A percentile compares a stretch with the other conserved stretches of the same genome.
phyloP scores from a whole-genome alignment of 2,329 filamentous ascomycete species.

The Aspergillus transmontanensis region DNA sequence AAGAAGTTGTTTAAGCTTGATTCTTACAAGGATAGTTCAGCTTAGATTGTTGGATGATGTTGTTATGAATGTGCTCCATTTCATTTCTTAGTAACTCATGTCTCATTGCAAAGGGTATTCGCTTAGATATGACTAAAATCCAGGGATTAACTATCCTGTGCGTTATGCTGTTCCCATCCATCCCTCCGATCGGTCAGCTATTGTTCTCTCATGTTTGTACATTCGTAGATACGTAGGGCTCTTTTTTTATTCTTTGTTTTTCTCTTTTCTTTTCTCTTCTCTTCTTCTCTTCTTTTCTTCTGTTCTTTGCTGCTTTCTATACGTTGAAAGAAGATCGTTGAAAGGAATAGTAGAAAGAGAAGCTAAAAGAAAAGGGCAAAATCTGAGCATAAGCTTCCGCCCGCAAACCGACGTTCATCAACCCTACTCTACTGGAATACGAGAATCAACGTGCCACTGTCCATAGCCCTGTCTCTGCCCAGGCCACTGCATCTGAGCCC shows the following conservation, averaged over 20 bases:
- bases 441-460: background rate
- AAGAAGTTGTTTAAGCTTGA: conserved; percentile 46
- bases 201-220: background rate
- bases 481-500: background rate
- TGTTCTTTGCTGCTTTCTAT: too few species aligned
- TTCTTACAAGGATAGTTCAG: conserved; percentile 35
- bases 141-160: background rate
- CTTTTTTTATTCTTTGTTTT: background rate
- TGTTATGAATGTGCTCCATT: background rate
- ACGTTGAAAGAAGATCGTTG: background rate
- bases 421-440: background rate
- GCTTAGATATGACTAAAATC: background rate
- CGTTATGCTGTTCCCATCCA: background rate
- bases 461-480: background rate
- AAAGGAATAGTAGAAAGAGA: background rate
- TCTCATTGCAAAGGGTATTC: background rate
- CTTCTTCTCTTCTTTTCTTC: background rate
- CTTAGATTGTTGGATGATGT: conserved; percentile 14
- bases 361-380: background rate
- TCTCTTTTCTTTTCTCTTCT: background rate
- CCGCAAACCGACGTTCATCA: background rate
- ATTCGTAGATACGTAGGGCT: background rate
- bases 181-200: background rate
- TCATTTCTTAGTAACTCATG: background rate
- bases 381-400: background rate